Evolutionary conservation across 202 grass and related monocot genomes (phyloP), one percentile per base, ranked within the genome.

Genomic region (Cymbopogon flexuosus): DNA sequence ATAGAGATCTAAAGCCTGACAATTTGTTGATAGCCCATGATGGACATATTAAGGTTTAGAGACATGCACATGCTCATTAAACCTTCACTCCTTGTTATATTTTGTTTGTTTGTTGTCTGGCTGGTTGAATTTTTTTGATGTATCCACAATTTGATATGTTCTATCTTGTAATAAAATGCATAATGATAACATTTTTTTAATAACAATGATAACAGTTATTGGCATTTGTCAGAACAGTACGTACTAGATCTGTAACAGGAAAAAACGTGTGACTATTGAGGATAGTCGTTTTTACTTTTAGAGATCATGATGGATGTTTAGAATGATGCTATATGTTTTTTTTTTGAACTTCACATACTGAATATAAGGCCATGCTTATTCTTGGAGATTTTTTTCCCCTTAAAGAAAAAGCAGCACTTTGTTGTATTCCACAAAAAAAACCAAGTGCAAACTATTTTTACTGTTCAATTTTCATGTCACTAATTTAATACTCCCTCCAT

Each of bases 1-100:
- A 99, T 87, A 90, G 96, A 78, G 96, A 99, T 99, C 73, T 99
- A 66, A 99, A 99, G 82, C 96, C 96, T 57, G 96, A 99, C 63
- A 99, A 99, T 68, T 86, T 99, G 64, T 88, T 99, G 88, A 96
- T 99, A 83, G 93, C 93, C 66, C 96, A 96, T 96, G 96, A 99
- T 84, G 96, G 96, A 64, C 96, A 99, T 77, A 88, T 99, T 81
- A 99, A 99, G 96, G 96, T 99, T 90, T 33, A 27, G 64, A 76
- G 67, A 43, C 56, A 66, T 78, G 40, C 46, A 46, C 1, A 86
- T 73, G 75, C 15, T 80, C 22, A 6, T 90, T 76, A 62, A 81
- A 23, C 72, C 73, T 65, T 37, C 40, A 49, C 29, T 85, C 40
- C 31, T 58, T 85, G 52, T 63, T 89, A 64, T 18, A 8, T 62